Evolutionary conservation across 129 eudicot species (phyloP).

Genomic region (Artemisia annua): DNA sequence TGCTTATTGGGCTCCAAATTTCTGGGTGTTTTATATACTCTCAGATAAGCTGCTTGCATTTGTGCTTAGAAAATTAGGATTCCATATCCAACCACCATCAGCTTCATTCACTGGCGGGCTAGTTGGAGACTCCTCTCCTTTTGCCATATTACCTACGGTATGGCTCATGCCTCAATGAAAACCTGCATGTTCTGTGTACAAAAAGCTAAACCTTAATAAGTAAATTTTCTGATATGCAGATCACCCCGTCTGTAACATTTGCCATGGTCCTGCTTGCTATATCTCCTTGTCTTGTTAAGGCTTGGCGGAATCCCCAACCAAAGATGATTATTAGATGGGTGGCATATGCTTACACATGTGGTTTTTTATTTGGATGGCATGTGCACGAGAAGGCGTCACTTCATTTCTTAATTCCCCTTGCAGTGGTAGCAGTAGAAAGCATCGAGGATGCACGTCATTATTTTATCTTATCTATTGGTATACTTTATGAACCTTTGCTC

Average conservation of each 20-base stretch:
- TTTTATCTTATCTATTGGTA: slow-evolving; percentile 79
- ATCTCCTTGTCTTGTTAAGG: slow-evolving; percentile 71
- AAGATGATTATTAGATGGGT: slow-evolving; percentile 83
- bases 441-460: slow-evolving; percentile 78
- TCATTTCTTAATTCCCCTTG: slow-evolving; percentile 90
- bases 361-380: slow-evolving; percentile 97
- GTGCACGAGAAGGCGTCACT: slow-evolving; percentile 97
- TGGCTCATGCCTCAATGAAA: background rate
- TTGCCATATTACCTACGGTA: slow-evolving; percentile 86
- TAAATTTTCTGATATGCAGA: slow-evolving; percentile 45
- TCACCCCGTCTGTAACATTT: slow-evolving; percentile 76
- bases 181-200: slow-evolving; percentile 7
- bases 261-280: slow-evolving; percentile 64
- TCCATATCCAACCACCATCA: slow-evolving; percentile 59
- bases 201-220: background rate
- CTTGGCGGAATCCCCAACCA: slow-evolving; percentile 86
- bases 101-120: slow-evolving; percentile 98
- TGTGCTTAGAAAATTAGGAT: slow-evolving; percentile 56
- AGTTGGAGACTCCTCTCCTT: slow-evolving; percentile 92
- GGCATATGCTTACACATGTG: slow-evolving; percentile 90
- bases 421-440: slow-evolving; percentile 60
- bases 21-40: slow-evolving; percentile 92
- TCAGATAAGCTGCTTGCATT: slow-evolving; percentile 68
- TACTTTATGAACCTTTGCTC: slow-evolving; percentile 2
- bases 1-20: slow-evolving; percentile 99